A percentile compares a stretch with the other conserved stretches of the same genome.
phyloP scores from a whole-genome alignment of 805 yeast species.

The Metschnikowia colocasiae region DNA sequence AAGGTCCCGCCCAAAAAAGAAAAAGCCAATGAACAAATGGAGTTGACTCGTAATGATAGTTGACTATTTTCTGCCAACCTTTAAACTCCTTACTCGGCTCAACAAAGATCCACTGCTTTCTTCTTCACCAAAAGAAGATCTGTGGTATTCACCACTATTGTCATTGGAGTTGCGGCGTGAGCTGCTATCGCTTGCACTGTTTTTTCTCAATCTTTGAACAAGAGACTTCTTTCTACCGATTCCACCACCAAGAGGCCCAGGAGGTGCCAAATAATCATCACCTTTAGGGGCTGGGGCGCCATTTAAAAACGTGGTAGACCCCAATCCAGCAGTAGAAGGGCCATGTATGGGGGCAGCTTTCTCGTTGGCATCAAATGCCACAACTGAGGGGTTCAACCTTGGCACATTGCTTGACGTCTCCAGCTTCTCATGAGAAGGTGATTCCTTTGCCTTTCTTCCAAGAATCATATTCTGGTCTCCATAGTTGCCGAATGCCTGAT shows the following conservation, averaged over 20 bases:
- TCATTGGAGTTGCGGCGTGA: conserved; percentile 34
- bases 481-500: conserved; percentile 72
- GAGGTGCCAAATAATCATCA: conserved; percentile 24
- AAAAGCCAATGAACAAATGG: not conserved
- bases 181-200: conserved; percentile 29
- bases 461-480: conserved; percentile 46
- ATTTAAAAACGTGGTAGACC: conserved; percentile 87
- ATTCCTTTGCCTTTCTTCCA: conserved; percentile 22
- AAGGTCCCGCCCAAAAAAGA: not conserved
- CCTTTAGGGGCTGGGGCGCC: conserved; percentile 87
- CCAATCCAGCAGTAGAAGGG: conserved; percentile 79
- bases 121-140: conserved; percentile 16
- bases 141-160: conserved; percentile 13
- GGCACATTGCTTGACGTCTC: conserved; percentile 32
- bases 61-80: conserved; percentile 55
- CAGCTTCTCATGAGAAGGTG: conserved; percentile 17
- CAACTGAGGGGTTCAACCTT: conserved; percentile 50
- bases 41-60: not conserved
- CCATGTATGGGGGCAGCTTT: conserved; percentile 82
- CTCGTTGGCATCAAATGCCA: conserved; percentile 65
- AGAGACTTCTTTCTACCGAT: conserved; percentile 82
- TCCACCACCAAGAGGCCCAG: conserved; percentile 32
- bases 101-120: conserved; percentile 46
- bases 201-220: conserved; percentile 57
- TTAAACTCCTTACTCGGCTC: conserved; percentile 84